Base-by-base conservation (phyloP, 139 green algal species). In the Dunaliella primolecta region DNA sequence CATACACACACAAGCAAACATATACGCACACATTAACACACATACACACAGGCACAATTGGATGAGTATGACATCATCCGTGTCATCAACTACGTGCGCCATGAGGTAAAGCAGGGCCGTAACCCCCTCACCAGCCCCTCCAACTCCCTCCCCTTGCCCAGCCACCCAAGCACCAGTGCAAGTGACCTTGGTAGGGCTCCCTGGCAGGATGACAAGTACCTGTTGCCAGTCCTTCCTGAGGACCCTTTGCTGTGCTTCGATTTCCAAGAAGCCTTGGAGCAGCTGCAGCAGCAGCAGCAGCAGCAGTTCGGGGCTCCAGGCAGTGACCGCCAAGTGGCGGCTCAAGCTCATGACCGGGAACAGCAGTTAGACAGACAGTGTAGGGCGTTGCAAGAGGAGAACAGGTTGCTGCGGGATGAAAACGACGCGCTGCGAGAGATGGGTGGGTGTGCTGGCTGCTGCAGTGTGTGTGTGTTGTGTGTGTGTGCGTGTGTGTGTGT, bases 1-100 rank as follows among this genome's bases (percentile, higher is more conserved):
- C 11, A 2, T 11, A 55, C 35, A 57, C 32, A 46, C 32, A 36
- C n/a, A 24, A 2, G n/a, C 57, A 56, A 35, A 89, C 46, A 11
- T 27, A 38, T 36, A 38, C 25, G 20, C n/a, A 29, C 11, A 29
- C 38, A 2, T 3, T 15, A 3, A 55, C 35, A 57, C 32, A 46
- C 32, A 36, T 30, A 20, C 1, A 32, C 57, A 56, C 56, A 90
- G 86, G 81, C 81, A 3, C n/a, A n/a, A 1, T 87, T 98, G 31
- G 93, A 94, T 75, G 92, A 97, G 36, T 95, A 97, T 78, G 93
- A 85, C 70, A 90, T 92, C 2, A 93, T 98, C 56, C 89, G 87
- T 1, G 84, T 93, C 80, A 94, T 98, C 82, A 98, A 98, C 90
- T 98, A 86, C 84, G 92, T 97, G 15, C 86, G 95, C 0, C 31